These are phyloP conservation scores for Grosmannia penicillata DNA, from an alignment of 2,329 filamentous ascomycete genomes.

Conservation along the genomic window DNA sequence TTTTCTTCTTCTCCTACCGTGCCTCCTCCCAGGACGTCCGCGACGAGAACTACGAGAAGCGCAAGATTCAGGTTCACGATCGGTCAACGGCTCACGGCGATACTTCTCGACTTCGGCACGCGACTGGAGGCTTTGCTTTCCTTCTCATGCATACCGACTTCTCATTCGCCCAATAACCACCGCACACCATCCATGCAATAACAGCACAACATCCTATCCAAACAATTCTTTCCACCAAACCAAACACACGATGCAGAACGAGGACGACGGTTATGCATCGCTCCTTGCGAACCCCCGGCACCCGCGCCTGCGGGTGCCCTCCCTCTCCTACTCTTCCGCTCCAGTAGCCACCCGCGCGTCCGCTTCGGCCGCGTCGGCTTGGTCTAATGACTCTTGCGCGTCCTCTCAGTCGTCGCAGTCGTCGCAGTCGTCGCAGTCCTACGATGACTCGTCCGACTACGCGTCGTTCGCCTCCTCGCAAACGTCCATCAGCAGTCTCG, in stretches of 20 bases:
- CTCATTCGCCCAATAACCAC: constrained; percentile 7
- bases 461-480: constrained; percentile 14
- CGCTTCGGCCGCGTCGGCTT: constrained; percentile 62
- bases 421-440: constrained; percentile 2
- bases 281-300: constrained; percentile 28
- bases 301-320: constrained; percentile 26
- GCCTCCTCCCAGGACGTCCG: neutral
- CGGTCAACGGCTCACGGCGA: constrained; percentile 9
- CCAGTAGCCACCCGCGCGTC: constrained; percentile 57
- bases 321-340: constrained; percentile 48
- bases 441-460: constrained; percentile 4
- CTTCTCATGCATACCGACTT: constrained; percentile 14
- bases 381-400: constrained; percentile 46
- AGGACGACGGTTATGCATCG: constrained; percentile 35
- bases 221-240: constrained; percentile 6
- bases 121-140: constrained; percentile 9
- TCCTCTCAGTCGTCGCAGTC: constrained; percentile 7
- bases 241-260: constrained; percentile 41
- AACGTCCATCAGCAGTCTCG: constrained; percentile 7
- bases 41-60: constrained; percentile 8
- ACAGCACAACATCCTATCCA: no score
- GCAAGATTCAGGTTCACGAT: constrained; percentile 10
- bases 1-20: constrained; percentile 1
- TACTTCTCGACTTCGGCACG: constrained; percentile 10
- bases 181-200: no score